Evolutionary conservation across 2,329 filamentous ascomycete genomes (phyloP), one percentile per base, ranked within the genome.

Genomic region (Sarocladiaceae sp.): DNA sequence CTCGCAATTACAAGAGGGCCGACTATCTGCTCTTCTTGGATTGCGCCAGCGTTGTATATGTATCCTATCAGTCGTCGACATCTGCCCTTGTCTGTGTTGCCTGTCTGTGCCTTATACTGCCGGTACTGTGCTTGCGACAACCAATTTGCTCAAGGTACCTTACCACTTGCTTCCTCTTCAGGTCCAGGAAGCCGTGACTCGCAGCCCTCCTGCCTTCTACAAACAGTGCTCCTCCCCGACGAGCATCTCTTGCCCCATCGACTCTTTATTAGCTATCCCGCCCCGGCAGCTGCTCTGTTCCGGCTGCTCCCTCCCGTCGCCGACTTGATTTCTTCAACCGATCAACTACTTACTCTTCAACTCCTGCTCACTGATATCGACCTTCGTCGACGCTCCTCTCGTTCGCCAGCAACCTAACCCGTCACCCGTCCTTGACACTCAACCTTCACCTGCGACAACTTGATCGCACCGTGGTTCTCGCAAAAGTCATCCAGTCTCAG

Each of bases 1-100:
- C 37, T 41, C n/a, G 37, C 29, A 41, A 41, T 41, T 41, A 41
- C 37, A 41, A 41, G 6, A 41, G 23, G 12, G 9, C 37, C 37
- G 37, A 41, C 37, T 41, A 29, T 29, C 23, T 41, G 23, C 20
- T 41, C 23, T 24, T 9, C 34, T 39, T n/a, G n/a, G n/a, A 13
- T 26, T 39, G 19, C 6, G 34, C 19, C 26, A 21, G 34, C n/a
- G n/a, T n/a, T n/a, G n/a, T n/a, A n/a, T n/a, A n/a, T n/a, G n/a
- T n/a, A n/a, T n/a, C n/a, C n/a, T n/a, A n/a, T n/a, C n/a, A n/a
- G n/a, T n/a, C n/a, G n/a, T n/a, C n/a, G n/a, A n/a, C 20, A 20
- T 19, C 16, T 7, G 37, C n/a, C 7, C 15, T 41, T 18, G 31
- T 7, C 5, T n/a, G 23, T 29, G 4, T 11, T 27, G 23, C 12